Base-by-base conservation (phyloP, 371 early-diverging fungal genomes). In the Syncephalastrum racemosum region DNA sequence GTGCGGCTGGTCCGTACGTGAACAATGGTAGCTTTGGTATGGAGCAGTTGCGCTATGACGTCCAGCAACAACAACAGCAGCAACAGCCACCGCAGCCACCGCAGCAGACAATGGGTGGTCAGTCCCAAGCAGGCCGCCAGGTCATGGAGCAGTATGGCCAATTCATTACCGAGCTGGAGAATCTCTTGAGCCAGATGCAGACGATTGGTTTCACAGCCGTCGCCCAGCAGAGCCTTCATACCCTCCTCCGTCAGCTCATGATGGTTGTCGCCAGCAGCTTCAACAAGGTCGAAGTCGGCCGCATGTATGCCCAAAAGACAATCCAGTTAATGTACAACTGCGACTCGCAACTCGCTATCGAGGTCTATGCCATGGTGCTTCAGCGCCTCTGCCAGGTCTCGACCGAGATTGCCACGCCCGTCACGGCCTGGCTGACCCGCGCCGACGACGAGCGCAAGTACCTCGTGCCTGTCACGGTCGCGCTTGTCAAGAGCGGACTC, bases 361-460 rank as follows among this genome's bases (percentile, higher is more conserved):
- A 95, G 51, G 79, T 91, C 22, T 95, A 92, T 62, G 86, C 92
- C 4, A 70, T 85, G 7, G 66, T 98, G 2, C 71, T 99, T 54
- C 90, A 89, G 54, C 75, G 85, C 4, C 69, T 97, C 14, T 93
- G 92, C 60, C 90, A 92, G 50, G 64, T 84, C 23, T 92, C 94
- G 0, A 80, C 80, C 53, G 81, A 83, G 24, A 90, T 92, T 0
- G 85, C 82, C 20, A 85, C 87, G 45, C 93, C 96, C 68, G 90
- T 98, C 40, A 87, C 82, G 2, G 79, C 84, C 20, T 98, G 97
- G 98, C 70, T 99, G 14, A 81, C 94, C n/a, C 95, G 91, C 71
- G 84, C 92, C 2, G 94, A 95, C 43, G 97, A 97, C 62, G 96
- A 95, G 62, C 90, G 94, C 64, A 94, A 96, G 65, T 90, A 85